These are phyloP conservation scores for Euptelea pleiosperma DNA, from an alignment of 164 flowering plant genomes.

Conservation along the genomic window DNA sequence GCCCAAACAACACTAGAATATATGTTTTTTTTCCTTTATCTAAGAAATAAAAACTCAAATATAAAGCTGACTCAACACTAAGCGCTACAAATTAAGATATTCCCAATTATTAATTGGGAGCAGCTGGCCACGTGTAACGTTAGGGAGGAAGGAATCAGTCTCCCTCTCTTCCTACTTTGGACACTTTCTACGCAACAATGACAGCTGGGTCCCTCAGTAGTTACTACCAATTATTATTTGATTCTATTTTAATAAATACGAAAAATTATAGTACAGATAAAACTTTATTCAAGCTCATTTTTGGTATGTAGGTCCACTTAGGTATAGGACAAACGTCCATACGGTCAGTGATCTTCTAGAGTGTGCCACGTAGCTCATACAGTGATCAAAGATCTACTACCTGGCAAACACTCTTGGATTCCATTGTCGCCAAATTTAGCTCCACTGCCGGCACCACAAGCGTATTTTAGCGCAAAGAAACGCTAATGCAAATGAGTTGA, in stretches of 20 bases:
- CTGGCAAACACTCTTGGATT: too few relatives aligned
- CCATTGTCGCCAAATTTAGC: too few relatives aligned
- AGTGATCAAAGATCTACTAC: too few relatives aligned
- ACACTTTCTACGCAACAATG: slow-evolving; percentile 27
- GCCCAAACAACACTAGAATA: not conserved
- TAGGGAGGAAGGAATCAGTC: slow-evolving; percentile 22
- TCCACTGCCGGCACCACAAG: too few relatives aligned
- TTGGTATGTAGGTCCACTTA: too few relatives aligned
- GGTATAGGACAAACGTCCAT: too few relatives aligned
- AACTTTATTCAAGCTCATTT: not conserved
- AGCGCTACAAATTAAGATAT: not conserved
- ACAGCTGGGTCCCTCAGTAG: slow-evolving; percentile 20
- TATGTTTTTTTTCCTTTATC: not conserved
- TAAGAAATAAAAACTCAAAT: too few relatives aligned
- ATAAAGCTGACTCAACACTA: too few relatives aligned
- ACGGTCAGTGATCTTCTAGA: too few relatives aligned
- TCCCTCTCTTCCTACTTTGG: slow-evolving; percentile 22
- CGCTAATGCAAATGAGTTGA: too few relatives aligned
- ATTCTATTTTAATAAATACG: not conserved
- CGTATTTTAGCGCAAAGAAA: too few relatives aligned
- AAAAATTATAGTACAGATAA: not conserved
- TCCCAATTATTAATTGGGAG: not conserved
- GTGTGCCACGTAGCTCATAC: too few relatives aligned
- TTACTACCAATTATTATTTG: slow-evolving; percentile 8
- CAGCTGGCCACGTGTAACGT: slow-evolving; percentile 35